phyloP scores from a whole-genome alignment of 148 eudicot species.

The Cornus kousa region DNA sequence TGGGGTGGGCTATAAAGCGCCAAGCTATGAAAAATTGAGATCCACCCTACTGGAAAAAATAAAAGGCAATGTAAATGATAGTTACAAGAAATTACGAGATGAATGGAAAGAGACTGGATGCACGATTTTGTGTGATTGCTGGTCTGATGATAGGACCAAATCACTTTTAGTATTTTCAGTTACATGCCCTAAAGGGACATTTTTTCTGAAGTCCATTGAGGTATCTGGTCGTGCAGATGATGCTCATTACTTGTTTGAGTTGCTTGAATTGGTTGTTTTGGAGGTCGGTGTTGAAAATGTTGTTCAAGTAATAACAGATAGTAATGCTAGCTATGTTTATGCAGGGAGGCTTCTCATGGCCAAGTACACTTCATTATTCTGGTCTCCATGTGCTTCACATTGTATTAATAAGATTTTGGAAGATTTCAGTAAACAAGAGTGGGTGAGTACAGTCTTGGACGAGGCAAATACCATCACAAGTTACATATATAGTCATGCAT shows the following conservation, averaged over 20 bases:
- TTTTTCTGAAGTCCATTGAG: conserved; percentile 33
- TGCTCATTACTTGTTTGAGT: conserved; percentile 29
- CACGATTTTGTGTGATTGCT: conserved; percentile 36
- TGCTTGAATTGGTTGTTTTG: conserved; percentile 31
- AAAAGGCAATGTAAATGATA: conserved; percentile 26
- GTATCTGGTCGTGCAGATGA: conserved; percentile 35
- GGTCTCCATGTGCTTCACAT: conserved; percentile 48
- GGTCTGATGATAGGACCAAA: conserved; percentile 24
- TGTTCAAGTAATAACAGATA: conserved; percentile 38
- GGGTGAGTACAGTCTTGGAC: conserved; percentile 32
- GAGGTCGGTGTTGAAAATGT: conserved; percentile 33
- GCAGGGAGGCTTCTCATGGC: conserved; percentile 45
- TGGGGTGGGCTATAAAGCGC: conserved; percentile 40
- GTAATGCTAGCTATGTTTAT: conserved; percentile 23
- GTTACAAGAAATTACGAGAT: conserved; percentile 21
- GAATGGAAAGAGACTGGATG: conserved; percentile 45
- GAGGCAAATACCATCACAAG: conserved; percentile 31
- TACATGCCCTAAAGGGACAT: conserved; percentile 37
- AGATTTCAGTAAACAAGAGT: conserved; percentile 35
- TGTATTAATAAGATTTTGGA: conserved; percentile 36
- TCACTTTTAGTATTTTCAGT: conserved; percentile 32
- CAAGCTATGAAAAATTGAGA: conserved; percentile 28
- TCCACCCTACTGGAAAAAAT: conserved; percentile 28
- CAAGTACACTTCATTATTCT: conserved; percentile 40
- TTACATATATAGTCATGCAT: conserved; percentile 28